A percentile compares a stretch with the other conserved stretches of the same genome.
phyloP scores from a whole-genome alignment of 257 asterid species.

The Solanum acaule region DNA sequence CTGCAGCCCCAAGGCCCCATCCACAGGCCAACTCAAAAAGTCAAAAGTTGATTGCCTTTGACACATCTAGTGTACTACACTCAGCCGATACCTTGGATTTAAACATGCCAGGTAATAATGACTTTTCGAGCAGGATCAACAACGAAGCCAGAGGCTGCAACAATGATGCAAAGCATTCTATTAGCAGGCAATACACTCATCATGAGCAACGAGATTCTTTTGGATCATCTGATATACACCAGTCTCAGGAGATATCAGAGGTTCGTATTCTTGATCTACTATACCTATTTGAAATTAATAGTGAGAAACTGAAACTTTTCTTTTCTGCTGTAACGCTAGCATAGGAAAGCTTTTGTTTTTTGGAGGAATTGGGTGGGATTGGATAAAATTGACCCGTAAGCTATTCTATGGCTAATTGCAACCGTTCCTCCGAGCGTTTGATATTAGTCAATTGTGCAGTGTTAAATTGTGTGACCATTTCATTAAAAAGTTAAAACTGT shows the following conservation, averaged over 20 bases:
- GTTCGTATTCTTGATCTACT: neutral
- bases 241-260: neutral
- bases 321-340: neutral
- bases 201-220: neutral
- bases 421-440: neutral
- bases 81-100: slow-evolving; percentile 12
- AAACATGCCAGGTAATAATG: slow-evolving; percentile 18
- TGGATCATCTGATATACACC: neutral
- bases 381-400: neutral
- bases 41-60: slow-evolving; percentile 10
- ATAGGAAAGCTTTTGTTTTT: neutral
- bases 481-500: neutral
- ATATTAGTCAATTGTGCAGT: neutral
- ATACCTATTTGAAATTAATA: neutral
- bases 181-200: neutral
- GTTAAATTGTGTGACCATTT: neutral
- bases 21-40: slow-evolving; percentile 20
- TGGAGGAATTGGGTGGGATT: neutral
- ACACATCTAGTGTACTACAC: slow-evolving; percentile 13
- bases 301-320: neutral
- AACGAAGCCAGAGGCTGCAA: neutral
- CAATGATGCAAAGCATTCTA: neutral
- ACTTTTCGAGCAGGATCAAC: slow-evolving; percentile 2
- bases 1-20: slow-evolving; percentile 35
- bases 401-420: neutral